These are phyloP conservation scores for Trichoderma cornu-damae DNA, from an alignment of 2,329 filamentous ascomycete species.

Conservation along the genomic window DNA sequence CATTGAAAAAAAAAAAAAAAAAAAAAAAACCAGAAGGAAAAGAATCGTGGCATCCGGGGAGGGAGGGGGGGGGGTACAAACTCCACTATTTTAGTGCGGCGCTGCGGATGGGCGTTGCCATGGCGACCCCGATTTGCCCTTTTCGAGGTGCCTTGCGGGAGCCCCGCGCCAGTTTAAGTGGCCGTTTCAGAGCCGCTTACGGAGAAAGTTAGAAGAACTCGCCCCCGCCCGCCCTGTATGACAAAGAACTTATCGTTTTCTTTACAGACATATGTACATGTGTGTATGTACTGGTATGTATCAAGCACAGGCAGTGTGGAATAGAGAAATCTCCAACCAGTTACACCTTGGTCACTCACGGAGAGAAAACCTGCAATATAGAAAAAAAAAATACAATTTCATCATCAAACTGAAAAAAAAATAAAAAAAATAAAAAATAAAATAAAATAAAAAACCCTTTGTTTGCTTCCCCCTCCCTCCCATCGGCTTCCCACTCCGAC, in stretches of 20 bases:
- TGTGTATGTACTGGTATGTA: neutral
- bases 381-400: neutral
- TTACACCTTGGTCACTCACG: neutral
- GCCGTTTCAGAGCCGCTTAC: conserved; percentile 6
- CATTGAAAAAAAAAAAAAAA: neutral
- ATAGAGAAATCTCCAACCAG: neutral
- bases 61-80: neutral
- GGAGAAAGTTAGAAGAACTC: too few species aligned
- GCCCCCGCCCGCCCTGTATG: neutral
- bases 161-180: conserved; percentile 3
- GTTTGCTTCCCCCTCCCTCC: neutral
- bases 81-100: conserved; percentile 3
- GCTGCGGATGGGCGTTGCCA: conserved; percentile 1
- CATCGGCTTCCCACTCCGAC: too few species aligned
- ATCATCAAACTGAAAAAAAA: too few species aligned
- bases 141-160: conserved; percentile 4
- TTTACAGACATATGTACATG: too few species aligned
- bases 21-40: neutral
- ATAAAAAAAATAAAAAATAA: neutral
- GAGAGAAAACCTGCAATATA: neutral
- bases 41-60: neutral
- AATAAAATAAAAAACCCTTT: neutral
- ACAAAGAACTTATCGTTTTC: neutral
- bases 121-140: conserved; percentile 1
- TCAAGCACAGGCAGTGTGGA: neutral